phyloP scores from a whole-genome alignment of 768 basidiomycete species.

The Leccinellum luteum region DNA sequence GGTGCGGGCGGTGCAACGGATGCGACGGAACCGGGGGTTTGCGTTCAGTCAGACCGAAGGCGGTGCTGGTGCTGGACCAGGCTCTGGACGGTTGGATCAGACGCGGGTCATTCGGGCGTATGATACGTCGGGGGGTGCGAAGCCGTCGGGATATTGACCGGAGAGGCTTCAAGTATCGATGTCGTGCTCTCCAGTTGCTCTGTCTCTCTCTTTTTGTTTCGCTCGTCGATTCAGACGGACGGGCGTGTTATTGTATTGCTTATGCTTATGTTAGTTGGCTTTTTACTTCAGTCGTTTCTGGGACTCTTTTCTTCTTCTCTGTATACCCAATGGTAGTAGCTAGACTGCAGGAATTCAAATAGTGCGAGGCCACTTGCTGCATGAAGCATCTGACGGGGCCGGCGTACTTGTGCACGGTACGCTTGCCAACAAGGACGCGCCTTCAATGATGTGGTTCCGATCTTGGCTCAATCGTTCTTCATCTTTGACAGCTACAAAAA shows the following conservation, averaged over 20 bases:
- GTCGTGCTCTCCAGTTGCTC: background rate
- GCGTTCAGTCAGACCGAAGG: slow-evolving; percentile 98
- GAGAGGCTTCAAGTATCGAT: background rate
- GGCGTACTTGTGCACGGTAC: too few species aligned
- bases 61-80: slow-evolving; percentile 32
- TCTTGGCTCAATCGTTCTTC: too few species aligned
- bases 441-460: too few species aligned
- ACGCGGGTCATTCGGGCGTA: slow-evolving; percentile 81
- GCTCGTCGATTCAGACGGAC: background rate
- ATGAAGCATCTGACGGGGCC: too few species aligned
- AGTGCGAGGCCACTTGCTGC: background rate
- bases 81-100: slow-evolving; percentile 65
- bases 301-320: background rate
- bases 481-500: too few species aligned
- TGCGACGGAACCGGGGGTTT: slow-evolving; percentile 95
- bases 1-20: slow-evolving; percentile 96
- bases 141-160: slow-evolving; percentile 71
- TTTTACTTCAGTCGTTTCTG: background rate
- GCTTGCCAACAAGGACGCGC: too few species aligned
- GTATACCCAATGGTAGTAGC: background rate
- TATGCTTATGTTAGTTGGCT: slow-evolving; percentile 1
- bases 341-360: background rate
- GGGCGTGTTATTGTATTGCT: background rate
- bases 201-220: background rate
- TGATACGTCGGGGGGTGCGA: slow-evolving; percentile 73